phyloP scores from a whole-genome alignment of 129 eudicot genomes.

The Lonicera japonica region DNA sequence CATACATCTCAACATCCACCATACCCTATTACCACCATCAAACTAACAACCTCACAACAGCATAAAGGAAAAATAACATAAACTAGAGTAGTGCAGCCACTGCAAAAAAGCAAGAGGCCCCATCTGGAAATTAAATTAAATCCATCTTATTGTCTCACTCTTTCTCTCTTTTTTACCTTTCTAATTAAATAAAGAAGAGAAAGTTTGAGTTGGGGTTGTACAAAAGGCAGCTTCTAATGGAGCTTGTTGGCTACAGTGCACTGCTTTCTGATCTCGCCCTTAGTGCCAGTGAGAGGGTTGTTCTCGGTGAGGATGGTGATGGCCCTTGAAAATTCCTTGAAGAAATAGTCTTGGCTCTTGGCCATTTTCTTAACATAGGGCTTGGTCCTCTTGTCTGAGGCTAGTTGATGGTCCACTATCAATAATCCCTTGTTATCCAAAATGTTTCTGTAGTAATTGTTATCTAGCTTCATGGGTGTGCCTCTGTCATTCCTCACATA shows the following conservation, averaged over 20 bases:
- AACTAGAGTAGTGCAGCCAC: conserved; percentile 28
- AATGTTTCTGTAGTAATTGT: conserved; percentile 93
- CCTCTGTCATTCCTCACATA: conserved; percentile 98
- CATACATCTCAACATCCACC: conserved; percentile 30
- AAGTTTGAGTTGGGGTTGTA: conserved; percentile 13
- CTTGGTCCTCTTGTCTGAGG: conserved; percentile 79
- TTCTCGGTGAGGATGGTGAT: conserved; percentile 80
- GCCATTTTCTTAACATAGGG: conserved; percentile 97
- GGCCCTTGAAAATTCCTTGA: conserved; percentile 73
- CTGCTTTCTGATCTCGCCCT: conserved; percentile 90
- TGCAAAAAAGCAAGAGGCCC: conserved; percentile 4
- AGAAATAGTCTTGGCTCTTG: conserved; percentile 84
- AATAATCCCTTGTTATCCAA: conserved; percentile 89
- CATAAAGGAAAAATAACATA: conserved; percentile 15
- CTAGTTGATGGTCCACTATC: conserved; percentile 88
- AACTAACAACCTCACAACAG: conserved; percentile 18
- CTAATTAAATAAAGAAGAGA: not conserved
- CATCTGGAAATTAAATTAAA: conserved; percentile 6
- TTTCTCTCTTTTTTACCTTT: conserved; percentile 2
- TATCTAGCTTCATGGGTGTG: conserved; percentile 92
- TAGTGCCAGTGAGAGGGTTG: conserved; percentile 87
- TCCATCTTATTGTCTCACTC: conserved; percentile 24
- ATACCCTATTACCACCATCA: no score
- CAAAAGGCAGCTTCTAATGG: conserved; percentile 21
- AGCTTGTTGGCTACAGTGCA: conserved; percentile 91